Evolutionary conservation across 257 asterid genomes (phyloP).

Genomic region (Misopates orontium): DNA sequence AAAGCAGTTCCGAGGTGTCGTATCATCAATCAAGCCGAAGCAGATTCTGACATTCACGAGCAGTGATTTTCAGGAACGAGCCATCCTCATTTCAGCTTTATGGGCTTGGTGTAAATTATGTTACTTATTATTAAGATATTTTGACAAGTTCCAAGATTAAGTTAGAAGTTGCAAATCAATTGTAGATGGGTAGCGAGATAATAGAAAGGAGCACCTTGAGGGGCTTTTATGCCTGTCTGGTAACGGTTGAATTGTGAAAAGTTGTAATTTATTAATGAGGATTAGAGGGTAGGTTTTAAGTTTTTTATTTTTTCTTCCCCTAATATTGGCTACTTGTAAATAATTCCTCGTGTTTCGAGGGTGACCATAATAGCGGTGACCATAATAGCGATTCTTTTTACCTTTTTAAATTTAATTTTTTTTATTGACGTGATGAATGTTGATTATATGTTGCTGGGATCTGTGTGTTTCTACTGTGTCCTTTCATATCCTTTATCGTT

Average conservation of each 20-base stretch:
- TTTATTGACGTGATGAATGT: too few species aligned
- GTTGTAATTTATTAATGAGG: conserved; percentile 21
- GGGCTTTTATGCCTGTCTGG: conserved; percentile 20
- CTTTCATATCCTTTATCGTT: too few species aligned
- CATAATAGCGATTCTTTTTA: neutral
- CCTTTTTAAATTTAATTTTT: too few species aligned
- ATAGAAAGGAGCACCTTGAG: conserved; percentile 19
- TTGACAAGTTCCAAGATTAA: conserved; percentile 13
- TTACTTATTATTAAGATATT: conserved; percentile 10
- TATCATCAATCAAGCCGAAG: conserved; percentile 48
- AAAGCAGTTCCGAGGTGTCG: conserved; percentile 69
- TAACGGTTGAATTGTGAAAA: conserved; percentile 33
- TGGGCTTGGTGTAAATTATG: conserved; percentile 30
- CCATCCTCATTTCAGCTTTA: conserved; percentile 31
- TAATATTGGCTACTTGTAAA: conserved; percentile 32
- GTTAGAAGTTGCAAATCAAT: conserved; percentile 24
- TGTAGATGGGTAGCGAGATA: conserved; percentile 28
- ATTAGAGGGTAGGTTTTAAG: conserved; percentile 16
- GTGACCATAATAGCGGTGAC: too few species aligned
- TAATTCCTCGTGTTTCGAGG: neutral
- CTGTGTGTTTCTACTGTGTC: too few species aligned
- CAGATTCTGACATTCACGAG: conserved; percentile 36
- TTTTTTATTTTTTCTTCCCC: neutral
- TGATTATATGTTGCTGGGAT: too few species aligned
- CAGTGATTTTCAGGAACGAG: conserved; percentile 30